Evolutionary conservation across 1,284 basidiomycete genomes (phyloP).

Genomic region (Microbotryum scabiosae): DNA sequence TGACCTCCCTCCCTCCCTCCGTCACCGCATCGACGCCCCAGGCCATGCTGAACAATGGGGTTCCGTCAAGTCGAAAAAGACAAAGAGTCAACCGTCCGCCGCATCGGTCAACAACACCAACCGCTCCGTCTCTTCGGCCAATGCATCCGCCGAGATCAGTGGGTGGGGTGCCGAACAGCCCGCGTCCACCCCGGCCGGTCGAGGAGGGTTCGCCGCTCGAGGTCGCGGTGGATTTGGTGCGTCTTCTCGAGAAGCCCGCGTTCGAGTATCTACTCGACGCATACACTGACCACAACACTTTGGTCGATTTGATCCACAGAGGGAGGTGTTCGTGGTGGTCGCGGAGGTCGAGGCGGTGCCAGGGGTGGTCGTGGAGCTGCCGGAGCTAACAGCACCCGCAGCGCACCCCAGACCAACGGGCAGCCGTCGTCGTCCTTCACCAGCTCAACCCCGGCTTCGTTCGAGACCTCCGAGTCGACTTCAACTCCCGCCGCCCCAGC

Average conservation of each 20-base stretch:
- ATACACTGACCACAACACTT: not conserved
- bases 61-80: conserved; percentile 77
- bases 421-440: conserved; percentile 5
- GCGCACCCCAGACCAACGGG: conserved; percentile 20
- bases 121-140: conserved; percentile 1
- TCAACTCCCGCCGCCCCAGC: conserved; percentile 6
- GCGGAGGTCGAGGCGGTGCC: conserved; percentile 54
- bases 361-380: conserved; percentile 56
- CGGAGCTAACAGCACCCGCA: conserved; percentile 42
- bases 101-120: not conserved
- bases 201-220: conserved; percentile 20
- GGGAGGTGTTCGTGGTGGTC: conserved; percentile 39
- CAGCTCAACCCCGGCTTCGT: conserved; percentile 21
- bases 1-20: too few species aligned
- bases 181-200: not conserved
- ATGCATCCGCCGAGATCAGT: not conserved
- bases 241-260: not conserved
- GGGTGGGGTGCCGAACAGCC: not conserved
- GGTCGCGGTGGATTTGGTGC: conserved; percentile 25
- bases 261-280: not conserved
- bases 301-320: not conserved
- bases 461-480: conserved; percentile 6
- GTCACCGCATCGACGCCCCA: conserved; percentile 42
- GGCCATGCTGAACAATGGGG: conserved; percentile 76
- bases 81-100: conserved; percentile 46